Conservation (phyloP, 768 basidiomycete genomes). For the Boletus rubropictus region DNA sequence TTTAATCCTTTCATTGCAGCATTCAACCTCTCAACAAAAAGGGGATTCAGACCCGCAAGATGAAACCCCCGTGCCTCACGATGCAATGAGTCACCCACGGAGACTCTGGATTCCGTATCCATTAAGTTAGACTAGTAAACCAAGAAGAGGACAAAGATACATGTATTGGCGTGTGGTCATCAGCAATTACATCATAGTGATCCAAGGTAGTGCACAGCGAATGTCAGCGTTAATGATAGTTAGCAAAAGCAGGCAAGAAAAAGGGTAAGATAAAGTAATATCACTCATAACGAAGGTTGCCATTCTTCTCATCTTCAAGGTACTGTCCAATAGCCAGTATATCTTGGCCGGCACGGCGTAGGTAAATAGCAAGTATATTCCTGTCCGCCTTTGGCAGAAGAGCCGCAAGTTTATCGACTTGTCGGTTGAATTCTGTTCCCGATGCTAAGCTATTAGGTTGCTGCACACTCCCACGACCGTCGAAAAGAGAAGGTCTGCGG, state of each 20-base stretch:
- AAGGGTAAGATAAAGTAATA: conserved; percentile 1
- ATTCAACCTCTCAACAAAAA: conserved; percentile 39
- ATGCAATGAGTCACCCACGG: background rate
- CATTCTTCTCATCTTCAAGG: conserved; percentile 78
- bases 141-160: conserved; percentile 18
- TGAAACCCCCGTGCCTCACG: conserved; percentile 4
- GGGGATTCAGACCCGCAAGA: conserved; percentile 45
- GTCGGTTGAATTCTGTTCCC: conserved; percentile 50
- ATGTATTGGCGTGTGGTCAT: conserved; percentile 13
- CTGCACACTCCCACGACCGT: conserved; percentile 16
- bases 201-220: conserved; percentile 12
- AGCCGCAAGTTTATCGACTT: conserved; percentile 66
- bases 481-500: conserved; percentile 28
- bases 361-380: conserved; percentile 60
- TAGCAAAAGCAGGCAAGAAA: conserved; percentile 4
- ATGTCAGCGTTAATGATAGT: conserved; percentile 11
- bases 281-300: conserved; percentile 43
- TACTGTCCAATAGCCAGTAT: conserved; percentile 84
- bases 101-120: background rate
- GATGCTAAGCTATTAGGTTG: conserved; percentile 5
- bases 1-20: conserved; percentile 26
- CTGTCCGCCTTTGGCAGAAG: conserved; percentile 71
- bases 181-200: conserved; percentile 2
- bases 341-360: conserved; percentile 71
- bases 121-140: conserved; percentile 18